Evolutionary conservation across 2,329 filamentous ascomycete species (phyloP).

Genomic region (Pyricularia sp.): DNA sequence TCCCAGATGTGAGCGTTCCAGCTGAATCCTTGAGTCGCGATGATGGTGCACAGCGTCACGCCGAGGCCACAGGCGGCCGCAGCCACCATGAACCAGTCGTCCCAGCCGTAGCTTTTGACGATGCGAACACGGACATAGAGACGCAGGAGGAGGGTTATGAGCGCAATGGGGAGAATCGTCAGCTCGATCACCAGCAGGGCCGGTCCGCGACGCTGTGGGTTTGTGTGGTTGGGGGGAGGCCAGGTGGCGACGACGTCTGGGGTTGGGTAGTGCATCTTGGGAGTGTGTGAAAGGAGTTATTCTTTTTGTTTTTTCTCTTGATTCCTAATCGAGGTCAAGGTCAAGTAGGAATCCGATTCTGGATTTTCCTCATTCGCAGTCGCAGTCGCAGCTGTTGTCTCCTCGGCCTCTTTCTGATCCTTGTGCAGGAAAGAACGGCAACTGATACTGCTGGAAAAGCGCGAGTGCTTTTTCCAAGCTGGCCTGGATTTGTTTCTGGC

Average conservation of each 20-base stretch:
- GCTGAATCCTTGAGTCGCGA: neutral
- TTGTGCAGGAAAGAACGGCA: neutral
- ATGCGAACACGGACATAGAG: conserved; percentile 26
- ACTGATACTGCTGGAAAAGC: neutral
- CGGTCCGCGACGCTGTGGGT: conserved; percentile 27
- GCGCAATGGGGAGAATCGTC: conserved; percentile 22
- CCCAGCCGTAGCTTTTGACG: conserved; percentile 23
- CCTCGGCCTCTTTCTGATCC: neutral
- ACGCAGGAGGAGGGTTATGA: conserved; percentile 23
- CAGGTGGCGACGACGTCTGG: conserved; percentile 24
- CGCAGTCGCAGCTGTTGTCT: neutral
- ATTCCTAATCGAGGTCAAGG: too few relatives aligned
- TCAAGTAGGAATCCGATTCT: neutral
- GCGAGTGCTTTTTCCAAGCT: neutral
- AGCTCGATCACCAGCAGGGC: conserved; percentile 27
- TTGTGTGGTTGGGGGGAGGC: conserved; percentile 26
- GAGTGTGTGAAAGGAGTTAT: neutral
- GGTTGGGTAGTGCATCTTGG: conserved; percentile 25
- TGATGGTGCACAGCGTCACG: conserved; percentile 3
- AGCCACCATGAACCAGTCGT: conserved; percentile 32
- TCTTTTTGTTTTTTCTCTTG: neutral
- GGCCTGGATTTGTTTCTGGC: neutral
- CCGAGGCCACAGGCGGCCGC: conserved; percentile 16
- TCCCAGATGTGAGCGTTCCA: conserved; percentile 5
- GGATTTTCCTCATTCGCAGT: neutral